Conservation (phyloP, 345 rosid genomes). For the Eucalyptus microcorys region DNA sequence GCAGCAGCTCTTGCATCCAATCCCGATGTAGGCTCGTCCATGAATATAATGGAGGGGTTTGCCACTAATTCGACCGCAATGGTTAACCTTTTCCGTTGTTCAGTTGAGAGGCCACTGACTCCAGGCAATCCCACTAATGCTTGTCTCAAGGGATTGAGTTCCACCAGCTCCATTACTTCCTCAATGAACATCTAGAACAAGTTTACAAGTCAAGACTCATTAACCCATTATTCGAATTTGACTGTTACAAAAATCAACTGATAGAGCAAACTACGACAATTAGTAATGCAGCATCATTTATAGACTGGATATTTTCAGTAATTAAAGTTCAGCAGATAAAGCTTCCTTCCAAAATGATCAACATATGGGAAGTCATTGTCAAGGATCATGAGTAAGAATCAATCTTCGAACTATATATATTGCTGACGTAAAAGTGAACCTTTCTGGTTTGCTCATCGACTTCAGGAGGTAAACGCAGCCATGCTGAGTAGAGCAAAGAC, state of each 20-base stretch:
- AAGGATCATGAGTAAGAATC: neutral
- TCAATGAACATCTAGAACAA: slow-evolving; percentile 5
- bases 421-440: slow-evolving; percentile 11
- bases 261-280: neutral
- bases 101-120: slow-evolving; percentile 31
- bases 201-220: neutral
- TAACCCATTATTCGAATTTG: neutral
- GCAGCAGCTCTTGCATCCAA: slow-evolving; percentile 46
- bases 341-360: neutral
- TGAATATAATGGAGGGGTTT: slow-evolving; percentile 33
- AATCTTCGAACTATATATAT: neutral
- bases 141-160: slow-evolving; percentile 8
- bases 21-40: slow-evolving; percentile 49
- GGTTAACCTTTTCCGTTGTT: slow-evolving; percentile 34
- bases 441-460: slow-evolving; percentile 35
- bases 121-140: slow-evolving; percentile 35
- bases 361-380: neutral
- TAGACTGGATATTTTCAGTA: neutral
- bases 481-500: slow-evolving; percentile 66
- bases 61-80: slow-evolving; percentile 45
- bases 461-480: slow-evolving; percentile 52
- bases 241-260: neutral
- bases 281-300: neutral
- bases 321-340: neutral
- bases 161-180: slow-evolving; percentile 35